These are phyloP conservation scores for Eragrostis curvula DNA, from an alignment of 176 grass and related monocot genomes.

Conservation along the genomic window DNA sequence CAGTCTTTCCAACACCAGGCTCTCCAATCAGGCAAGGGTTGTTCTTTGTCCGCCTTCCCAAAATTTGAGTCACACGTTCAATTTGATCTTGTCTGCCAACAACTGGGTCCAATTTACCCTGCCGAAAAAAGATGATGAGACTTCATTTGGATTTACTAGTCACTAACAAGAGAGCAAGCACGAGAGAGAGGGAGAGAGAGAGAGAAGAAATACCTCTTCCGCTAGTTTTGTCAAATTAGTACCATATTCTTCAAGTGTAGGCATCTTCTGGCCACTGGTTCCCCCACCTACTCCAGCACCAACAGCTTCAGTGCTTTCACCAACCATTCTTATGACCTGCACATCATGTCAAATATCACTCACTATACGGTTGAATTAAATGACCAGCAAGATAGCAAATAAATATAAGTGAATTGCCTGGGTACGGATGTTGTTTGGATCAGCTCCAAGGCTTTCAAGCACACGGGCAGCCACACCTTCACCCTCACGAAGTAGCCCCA, in stretches of 20 bases:
- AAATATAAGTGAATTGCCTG: slow-evolving; percentile 59
- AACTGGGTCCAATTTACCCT: slow-evolving; percentile 97
- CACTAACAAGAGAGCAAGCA: not conserved
- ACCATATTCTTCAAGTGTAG: slow-evolving; percentile 97
- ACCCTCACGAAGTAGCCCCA: slow-evolving; percentile 89
- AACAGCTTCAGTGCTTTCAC: slow-evolving; percentile 92
- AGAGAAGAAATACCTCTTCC: slow-evolving; percentile 77
- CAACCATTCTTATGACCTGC: slow-evolving; percentile 99
- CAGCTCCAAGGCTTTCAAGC: slow-evolving; percentile 92
- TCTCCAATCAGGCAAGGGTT: slow-evolving; percentile 97
- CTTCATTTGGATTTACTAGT: not conserved
- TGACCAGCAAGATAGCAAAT: not conserved
- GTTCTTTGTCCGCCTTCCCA: slow-evolving; percentile 96
- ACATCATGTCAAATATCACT: slow-evolving; percentile 30
- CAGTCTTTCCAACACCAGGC: slow-evolving; percentile 97
- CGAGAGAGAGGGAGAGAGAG: not conserved
- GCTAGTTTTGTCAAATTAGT: slow-evolving; percentile 98
- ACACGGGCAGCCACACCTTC: slow-evolving; percentile 93
- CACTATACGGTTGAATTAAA: slow-evolving; percentile 1
- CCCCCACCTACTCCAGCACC: slow-evolving; percentile 93
- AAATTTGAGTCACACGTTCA: slow-evolving; percentile 97
- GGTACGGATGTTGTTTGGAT: slow-evolving; percentile 88
- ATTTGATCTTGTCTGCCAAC: slow-evolving; percentile 92
- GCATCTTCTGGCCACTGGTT: slow-evolving; percentile 93
- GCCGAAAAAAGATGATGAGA: slow-evolving; percentile 32